Evolutionary conservation across 768 basidiomycete species (phyloP).

Genomic region (Calvatia gigantea): DNA sequence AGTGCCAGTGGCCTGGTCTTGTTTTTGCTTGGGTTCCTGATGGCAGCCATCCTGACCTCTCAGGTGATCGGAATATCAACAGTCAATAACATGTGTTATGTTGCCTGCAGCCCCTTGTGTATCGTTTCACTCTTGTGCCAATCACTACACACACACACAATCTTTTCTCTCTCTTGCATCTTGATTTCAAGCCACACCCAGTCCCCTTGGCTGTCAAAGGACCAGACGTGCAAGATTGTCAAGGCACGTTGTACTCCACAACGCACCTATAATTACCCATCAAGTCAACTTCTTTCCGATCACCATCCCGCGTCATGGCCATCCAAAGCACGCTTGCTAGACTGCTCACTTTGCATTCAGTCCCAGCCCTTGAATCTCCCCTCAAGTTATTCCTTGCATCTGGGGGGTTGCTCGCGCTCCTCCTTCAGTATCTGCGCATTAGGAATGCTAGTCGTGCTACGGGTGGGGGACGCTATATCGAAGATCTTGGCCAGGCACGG

Average conservation of each 20-base stretch:
- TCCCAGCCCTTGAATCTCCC: neutral
- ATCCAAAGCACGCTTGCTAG: neutral
- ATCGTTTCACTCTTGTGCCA: neutral
- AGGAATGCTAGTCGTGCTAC: neutral
- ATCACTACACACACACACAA: neutral
- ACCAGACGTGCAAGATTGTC: neutral
- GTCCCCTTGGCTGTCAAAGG: neutral
- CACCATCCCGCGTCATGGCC: neutral
- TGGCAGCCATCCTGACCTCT: neutral
- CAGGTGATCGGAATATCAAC: neutral
- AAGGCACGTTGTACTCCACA: neutral
- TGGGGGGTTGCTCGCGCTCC: conserved; percentile 1
- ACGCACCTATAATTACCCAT: neutral
- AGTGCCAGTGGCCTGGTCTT: too few species aligned
- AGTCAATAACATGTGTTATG: neutral
- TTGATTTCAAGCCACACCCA: neutral
- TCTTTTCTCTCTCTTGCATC: neutral
- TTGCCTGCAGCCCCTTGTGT: neutral
- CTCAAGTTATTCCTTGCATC: conserved; percentile 7
- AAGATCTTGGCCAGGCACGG: conserved; percentile 1
- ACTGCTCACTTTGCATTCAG: neutral
- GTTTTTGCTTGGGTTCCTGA: too few species aligned
- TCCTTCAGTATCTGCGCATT: conserved; percentile 1
- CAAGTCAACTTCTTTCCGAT: conserved; percentile 11
- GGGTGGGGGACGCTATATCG: neutral